These are phyloP conservation scores for Nitzschia sp. DNA, from an alignment of 108 stramenopile genomes.

Conservation along the genomic window DNA sequence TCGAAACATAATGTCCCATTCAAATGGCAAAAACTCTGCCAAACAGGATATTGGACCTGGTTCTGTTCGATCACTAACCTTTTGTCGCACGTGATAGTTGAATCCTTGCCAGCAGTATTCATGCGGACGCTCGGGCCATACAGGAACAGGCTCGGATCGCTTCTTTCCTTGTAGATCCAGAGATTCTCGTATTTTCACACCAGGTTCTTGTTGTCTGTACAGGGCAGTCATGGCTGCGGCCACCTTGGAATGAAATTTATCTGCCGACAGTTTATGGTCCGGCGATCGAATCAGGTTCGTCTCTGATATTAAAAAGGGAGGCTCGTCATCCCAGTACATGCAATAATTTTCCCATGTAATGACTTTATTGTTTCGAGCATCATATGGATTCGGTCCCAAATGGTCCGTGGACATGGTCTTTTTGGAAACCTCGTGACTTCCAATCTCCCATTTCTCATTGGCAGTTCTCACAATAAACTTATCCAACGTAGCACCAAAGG, in stretches of 20 bases:
- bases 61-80: slow-evolving; percentile 44
- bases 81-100: slow-evolving; percentile 25
- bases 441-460: slow-evolving; percentile 51
- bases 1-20: slow-evolving; percentile 47
- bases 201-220: slow-evolving; percentile 58
- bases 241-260: slow-evolving; percentile 51
- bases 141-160: not conserved
- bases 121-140: slow-evolving; percentile 24
- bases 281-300: slow-evolving; percentile 49
- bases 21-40: slow-evolving; percentile 63
- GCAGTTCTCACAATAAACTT: slow-evolving; percentile 60
- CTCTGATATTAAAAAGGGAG: slow-evolving; percentile 68
- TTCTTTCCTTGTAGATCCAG: slow-evolving; percentile 16
- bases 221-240: slow-evolving; percentile 68
- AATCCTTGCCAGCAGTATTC: slow-evolving; percentile 44
- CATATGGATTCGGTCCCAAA: slow-evolving; percentile 49
- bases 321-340: slow-evolving; percentile 83
- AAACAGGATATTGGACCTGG: slow-evolving; percentile 57
- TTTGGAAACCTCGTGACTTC: slow-evolving; percentile 42
- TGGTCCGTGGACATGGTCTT: slow-evolving; percentile 17
- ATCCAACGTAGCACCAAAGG: slow-evolving; percentile 67
- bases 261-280: slow-evolving; percentile 47
- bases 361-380: slow-evolving; percentile 64
- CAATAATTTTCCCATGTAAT: slow-evolving; percentile 50
- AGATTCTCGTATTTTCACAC: slow-evolving; percentile 44